Base-by-base conservation (phyloP, 129 eudicot genomes). In the Saussurea involucrata region DNA sequence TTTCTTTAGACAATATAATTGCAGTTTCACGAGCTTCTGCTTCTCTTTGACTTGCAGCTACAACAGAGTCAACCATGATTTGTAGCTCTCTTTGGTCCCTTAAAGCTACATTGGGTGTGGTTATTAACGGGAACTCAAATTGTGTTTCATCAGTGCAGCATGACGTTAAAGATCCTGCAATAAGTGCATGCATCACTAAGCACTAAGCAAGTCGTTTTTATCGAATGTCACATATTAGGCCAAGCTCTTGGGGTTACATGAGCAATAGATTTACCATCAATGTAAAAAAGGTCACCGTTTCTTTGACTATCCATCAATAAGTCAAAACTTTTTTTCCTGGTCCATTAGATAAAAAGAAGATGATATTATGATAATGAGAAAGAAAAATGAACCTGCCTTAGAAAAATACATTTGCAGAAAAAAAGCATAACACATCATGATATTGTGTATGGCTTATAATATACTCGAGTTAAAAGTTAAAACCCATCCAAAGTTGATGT, bases 141-240 rank as follows among this genome's bases (percentile, higher is more conserved):
- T 82, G 74, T 57, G 69, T 61, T 27, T 80, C 85, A 66, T 76
- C 77, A 4, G 63, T 74, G 63, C 75, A 76, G 91, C 87, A 75
- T 69, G 96, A 88, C 25, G 97, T 87, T 76, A 81, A 81, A 22
- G 89, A 70, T 81, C 96, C 98, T 94, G 85, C 55, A 66, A 73
- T 58, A 29, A 74, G 22, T 53, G 5, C 24, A 78, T 21, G 17
- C 8, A 70, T 64, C 9, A 10, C 24, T 63, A 63, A 42, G 68
- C 33, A 58, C 21, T 25, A 46, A 29, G 6, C 24, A 66, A 13
- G 60, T 27, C 44, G n/a, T 33, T 31, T 24, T 5, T n/a, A 36
- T 8, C 31, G 15, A 11, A 57, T n/a, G 32, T 53, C 32, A 60
- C 12, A 25, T 22, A 46, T 53, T 57, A 36, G 60, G n/a, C 72